Base-by-base conservation (phyloP, 176 grass and related monocot species). In the Avena atlantica region DNA sequence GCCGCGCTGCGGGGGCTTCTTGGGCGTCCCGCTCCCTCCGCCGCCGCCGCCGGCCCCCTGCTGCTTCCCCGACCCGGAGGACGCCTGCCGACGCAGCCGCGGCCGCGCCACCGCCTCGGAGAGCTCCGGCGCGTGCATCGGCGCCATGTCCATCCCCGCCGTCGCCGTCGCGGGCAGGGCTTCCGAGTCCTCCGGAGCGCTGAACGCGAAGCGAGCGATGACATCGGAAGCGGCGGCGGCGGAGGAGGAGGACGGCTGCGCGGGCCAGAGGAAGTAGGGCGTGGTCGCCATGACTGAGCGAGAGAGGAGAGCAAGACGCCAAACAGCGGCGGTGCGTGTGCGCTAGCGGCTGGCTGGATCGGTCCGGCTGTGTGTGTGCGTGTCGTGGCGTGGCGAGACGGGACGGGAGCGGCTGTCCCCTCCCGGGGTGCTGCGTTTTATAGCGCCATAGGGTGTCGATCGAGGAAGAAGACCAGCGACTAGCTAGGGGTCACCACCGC, bases 1-100 rank as follows among this genome's bases (percentile, higher is more conserved):
- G 10, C 93, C 93, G 12, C 93, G 89, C 89, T 95, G 89, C 42
- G 93, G 89, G 16, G 81, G 45, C 49, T 88, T 90, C 89, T 87
- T 95, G 15, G 36, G 20, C 36, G 47, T 48, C 4, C 37, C 53
- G 72, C n/a, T 45, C 6, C 53, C 40, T 42, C 40, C 70, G 29
- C 81, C 62, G 69, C 42, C 42, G 47, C 24, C 44, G 15, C 50
- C 66, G 4, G 23, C 68, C 37, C 60, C 48, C n/a, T 65, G 61
- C 73, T 87, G 84, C 55, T 83, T 88, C 71, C 79, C 87, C 0
- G 82, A 65, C 13, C 16, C 65, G 10, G 88, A 21, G 37, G 88
- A 12, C 29, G 84, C 15, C 15, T 20, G 68, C 20, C 77, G 57
- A 0, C 81, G 82, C 44, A 75, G 42, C 78, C 78, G 44, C 24